phyloP scores from a whole-genome alignment of 495 filamentous ascomycete genomes.

The Articulospora tetracladia region DNA sequence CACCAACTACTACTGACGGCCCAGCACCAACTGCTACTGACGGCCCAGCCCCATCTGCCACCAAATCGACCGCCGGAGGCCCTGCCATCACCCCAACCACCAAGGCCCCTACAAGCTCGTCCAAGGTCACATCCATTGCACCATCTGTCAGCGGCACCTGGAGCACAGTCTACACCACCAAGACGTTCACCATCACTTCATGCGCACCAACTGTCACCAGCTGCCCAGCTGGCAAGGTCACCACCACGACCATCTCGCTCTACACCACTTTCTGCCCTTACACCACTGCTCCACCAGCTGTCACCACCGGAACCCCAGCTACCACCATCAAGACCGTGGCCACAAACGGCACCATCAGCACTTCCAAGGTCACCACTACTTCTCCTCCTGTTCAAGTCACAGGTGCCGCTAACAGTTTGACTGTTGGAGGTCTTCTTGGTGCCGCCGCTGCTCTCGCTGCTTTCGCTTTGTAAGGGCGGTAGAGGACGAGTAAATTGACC shows the following conservation, averaged over 20 bases:
- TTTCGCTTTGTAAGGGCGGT: not conserved
- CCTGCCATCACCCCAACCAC: too few species aligned
- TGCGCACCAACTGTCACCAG: conserved; percentile 52
- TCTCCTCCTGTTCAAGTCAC: not conserved
- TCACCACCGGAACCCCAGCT: too few species aligned
- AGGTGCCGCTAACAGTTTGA: not conserved
- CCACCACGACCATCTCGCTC: conserved; percentile 17
- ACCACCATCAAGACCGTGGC: not conserved
- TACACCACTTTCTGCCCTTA: conserved; percentile 41
- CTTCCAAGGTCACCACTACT: not conserved
- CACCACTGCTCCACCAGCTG: not conserved
- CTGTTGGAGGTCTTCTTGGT: not conserved
- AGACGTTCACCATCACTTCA: conserved; percentile 50
- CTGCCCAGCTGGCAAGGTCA: conserved; percentile 40
- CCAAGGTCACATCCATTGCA: not conserved
- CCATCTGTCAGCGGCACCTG: conserved; percentile 1
- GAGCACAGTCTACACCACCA: conserved; percentile 51
- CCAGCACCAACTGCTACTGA: not conserved
- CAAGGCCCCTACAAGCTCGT: not conserved
- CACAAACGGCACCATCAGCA: not conserved
- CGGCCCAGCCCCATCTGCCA: too few species aligned
- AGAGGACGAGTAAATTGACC: too few species aligned
- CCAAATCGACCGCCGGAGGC: too few species aligned
- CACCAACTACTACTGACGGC: not conserved
- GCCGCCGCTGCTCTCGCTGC: not conserved